These are phyloP conservation scores for Hortaea werneckii DNA, from an alignment of 2,329 filamentous ascomycete genomes.

Conservation along the genomic window DNA sequence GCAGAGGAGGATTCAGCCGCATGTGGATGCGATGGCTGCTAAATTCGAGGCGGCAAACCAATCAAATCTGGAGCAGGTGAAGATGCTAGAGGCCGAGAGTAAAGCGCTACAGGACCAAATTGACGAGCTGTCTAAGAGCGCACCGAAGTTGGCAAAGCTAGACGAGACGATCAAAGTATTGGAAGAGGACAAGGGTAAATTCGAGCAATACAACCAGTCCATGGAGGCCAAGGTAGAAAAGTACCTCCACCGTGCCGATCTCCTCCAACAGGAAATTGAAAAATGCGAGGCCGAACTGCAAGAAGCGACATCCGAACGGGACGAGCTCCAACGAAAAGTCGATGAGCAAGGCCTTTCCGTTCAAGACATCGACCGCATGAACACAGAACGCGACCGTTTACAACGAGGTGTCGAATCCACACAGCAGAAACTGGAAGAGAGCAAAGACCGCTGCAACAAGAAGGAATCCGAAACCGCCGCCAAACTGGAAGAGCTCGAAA, in stretches of 20 bases:
- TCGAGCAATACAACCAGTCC: constrained; percentile 83
- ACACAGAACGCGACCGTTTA: constrained; percentile 84
- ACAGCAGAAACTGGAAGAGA: constrained; percentile 66
- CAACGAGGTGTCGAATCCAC: constrained; percentile 77
- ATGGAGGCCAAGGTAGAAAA: constrained; percentile 81
- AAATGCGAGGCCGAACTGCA: constrained; percentile 65
- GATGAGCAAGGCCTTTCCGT: constrained; percentile 92
- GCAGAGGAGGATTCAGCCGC: constrained; percentile 66
- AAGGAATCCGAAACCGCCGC: constrained; percentile 79
- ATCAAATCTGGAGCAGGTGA: constrained; percentile 73
- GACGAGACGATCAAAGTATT: constrained; percentile 88
- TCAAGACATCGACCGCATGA: constrained; percentile 99
- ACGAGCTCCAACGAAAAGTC: constrained; percentile 70
- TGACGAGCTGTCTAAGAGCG: constrained; percentile 77
- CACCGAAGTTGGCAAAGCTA: constrained; percentile 70
- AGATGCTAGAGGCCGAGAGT: constrained; percentile 78
- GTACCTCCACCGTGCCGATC: constrained; percentile 68
- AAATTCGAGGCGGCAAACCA: constrained; percentile 81
- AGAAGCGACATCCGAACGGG: constrained; percentile 73
- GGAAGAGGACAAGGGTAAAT: constrained; percentile 89
- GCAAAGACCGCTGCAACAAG: constrained; percentile 70
- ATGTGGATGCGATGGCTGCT: constrained; percentile 76
- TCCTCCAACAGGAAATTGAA: constrained; percentile 77
- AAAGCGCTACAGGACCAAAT: constrained; percentile 73
- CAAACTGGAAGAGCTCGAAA: constrained; percentile 87